Evolutionary conservation across 441 rosid species (phyloP).

Genomic region (Erodium texanum): DNA sequence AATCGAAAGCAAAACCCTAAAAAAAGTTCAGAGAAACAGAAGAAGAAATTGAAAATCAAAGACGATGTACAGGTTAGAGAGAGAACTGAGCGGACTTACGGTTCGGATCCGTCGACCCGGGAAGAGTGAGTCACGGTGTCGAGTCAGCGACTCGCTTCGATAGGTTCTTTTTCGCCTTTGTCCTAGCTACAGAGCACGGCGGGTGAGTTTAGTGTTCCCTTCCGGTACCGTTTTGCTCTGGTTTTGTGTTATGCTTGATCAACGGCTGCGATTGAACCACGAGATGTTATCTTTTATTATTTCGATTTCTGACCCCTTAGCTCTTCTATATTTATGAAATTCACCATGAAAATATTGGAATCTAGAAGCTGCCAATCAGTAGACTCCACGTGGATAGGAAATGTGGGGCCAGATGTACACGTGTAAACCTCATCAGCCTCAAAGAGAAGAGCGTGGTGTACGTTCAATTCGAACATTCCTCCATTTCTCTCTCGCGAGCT

Average conservation of each 20-base stretch:
- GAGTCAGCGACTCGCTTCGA: background rate
- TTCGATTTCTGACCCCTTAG: no score
- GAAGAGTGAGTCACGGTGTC: background rate
- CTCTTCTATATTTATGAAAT: no score
- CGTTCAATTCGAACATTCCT: constrained; percentile 9
- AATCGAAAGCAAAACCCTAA: background rate
- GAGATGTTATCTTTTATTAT: no score
- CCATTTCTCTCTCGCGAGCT: background rate
- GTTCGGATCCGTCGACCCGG: constrained; percentile 1
- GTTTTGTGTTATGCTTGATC: background rate
- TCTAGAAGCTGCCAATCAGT: background rate
- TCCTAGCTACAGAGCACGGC: background rate
- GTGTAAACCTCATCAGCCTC: background rate
- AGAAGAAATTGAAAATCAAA: background rate
- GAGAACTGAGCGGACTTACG: background rate
- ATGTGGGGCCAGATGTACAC: background rate
- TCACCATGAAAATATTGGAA: background rate
- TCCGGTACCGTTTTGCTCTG: background rate
- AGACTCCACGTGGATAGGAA: background rate
- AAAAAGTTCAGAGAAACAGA: background rate
- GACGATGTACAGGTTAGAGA: background rate
- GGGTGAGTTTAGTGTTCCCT: constrained; percentile 1
- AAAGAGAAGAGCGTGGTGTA: background rate
- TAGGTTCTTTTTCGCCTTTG: background rate
- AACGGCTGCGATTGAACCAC: background rate